Evolutionary conservation across 306 rosid genomes (phyloP), one percentile per base, ranked within the genome.

Genomic region (Castanea crenata): DNA sequence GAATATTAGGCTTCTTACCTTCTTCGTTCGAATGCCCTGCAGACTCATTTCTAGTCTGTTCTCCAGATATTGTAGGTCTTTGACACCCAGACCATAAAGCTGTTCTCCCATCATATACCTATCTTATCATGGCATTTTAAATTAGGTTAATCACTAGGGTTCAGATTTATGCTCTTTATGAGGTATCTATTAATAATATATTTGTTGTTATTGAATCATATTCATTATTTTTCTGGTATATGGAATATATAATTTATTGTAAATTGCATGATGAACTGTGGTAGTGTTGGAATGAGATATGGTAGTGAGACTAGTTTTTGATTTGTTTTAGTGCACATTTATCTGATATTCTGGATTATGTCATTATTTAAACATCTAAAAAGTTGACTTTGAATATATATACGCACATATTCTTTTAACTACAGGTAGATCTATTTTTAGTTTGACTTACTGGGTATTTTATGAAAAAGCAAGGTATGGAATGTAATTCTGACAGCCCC

Each of bases 21-120:
- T 90, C 84, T 83, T 83, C 91, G 74, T 74, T 46, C 92, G 94
- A 21, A 90, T 83, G 15, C 90, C 89, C 73, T 71, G 86, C 44
- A 92, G 86, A 79, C 92, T 87, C 78, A 86, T 70, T 87, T 92
- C 91, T 76, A 92, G 78, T 76, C 80, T 92, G 65, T 67, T 79
- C 84, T 92, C 96, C 23, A 92, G 87, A 88, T 85, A 85, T 59
- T 92, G 86, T 56, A 92, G 86, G 78, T 85, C 90, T 79, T 78
- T 80, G 27, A 83, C 76, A 69, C 84, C 84, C 83, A 90, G 78
- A 57, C 93, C 92, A 34, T 27, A 85, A 81, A 89, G 94, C 19
- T 90, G 91, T 87, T 84, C 83, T 74, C 94, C 97, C 89, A 87
- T 87, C 84, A 87, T 19, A 69, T 88, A 85, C 81, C 97, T 92